Conservation (phyloP, 106 monocot species). For the Vanilla planifolia region DNA sequence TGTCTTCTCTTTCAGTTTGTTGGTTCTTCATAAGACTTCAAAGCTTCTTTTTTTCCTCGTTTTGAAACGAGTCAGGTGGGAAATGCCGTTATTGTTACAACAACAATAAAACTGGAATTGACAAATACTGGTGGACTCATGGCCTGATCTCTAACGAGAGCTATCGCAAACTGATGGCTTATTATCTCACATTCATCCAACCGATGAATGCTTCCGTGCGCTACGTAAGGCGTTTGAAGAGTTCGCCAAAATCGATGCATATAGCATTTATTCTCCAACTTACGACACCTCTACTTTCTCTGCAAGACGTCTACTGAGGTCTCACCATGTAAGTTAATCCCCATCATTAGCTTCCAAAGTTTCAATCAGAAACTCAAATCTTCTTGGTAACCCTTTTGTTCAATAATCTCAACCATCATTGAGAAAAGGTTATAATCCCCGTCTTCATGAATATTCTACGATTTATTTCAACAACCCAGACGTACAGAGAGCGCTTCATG, state of each 20-base stretch:
- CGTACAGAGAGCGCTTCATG: slow-evolving; percentile 47
- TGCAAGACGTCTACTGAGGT: slow-evolving; percentile 31
- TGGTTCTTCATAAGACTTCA: background rate
- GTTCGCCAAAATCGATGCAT: slow-evolving; percentile 73
- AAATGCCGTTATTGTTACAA: slow-evolving; percentile 90
- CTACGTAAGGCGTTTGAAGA: slow-evolving; percentile 46
- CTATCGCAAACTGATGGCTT: slow-evolving; percentile 40
- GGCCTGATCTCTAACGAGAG: slow-evolving; percentile 75
- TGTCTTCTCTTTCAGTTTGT: background rate
- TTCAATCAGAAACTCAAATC: background rate
- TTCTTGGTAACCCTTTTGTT: background rate
- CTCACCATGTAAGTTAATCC: slow-evolving; percentile 67
- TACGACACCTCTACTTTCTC: slow-evolving; percentile 40
- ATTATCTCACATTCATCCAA: slow-evolving; percentile 64
- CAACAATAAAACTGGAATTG: slow-evolving; percentile 76
- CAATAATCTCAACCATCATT: background rate
- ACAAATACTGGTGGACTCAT: slow-evolving; percentile 96
- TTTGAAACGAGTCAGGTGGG: slow-evolving; percentile 21
- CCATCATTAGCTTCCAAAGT: too few species aligned
- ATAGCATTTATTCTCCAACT: slow-evolving; percentile 67
- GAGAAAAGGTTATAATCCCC: background rate
- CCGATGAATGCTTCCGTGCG: slow-evolving; percentile 40
- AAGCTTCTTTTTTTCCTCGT: too few species aligned
- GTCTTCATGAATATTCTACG: background rate
- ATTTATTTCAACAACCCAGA: slow-evolving; percentile 18